These are phyloP conservation scores for Carpinus fangiana DNA, from an alignment of 306 rosid genomes.

Conservation along the genomic window DNA sequence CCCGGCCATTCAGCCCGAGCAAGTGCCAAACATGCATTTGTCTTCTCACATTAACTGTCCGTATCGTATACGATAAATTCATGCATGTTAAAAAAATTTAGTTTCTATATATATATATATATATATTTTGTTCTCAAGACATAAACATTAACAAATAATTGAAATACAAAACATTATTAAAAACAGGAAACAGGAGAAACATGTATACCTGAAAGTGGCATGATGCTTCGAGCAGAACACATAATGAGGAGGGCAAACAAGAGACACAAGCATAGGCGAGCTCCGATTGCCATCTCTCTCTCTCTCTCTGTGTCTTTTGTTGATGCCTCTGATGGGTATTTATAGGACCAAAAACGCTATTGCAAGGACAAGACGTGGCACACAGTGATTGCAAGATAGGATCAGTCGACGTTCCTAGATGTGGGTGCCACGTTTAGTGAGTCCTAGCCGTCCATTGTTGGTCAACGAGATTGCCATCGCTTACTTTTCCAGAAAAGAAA, in stretches of 20 bases:
- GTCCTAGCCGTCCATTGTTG: not conserved
- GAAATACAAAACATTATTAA: too few relatives aligned
- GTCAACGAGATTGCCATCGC: not conserved
- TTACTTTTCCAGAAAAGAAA: not conserved
- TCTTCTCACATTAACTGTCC: too few relatives aligned
- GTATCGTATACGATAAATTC: too few relatives aligned
- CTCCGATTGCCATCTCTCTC: constrained; percentile 32
- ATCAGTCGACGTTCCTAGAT: not conserved
- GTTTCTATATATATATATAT: too few relatives aligned
- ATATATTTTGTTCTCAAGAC: too few relatives aligned
- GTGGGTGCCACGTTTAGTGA: not conserved
- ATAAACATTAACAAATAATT: too few relatives aligned
- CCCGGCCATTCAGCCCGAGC: too few relatives aligned
- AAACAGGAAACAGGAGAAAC: too few relatives aligned
- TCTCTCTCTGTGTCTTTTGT: not conserved
- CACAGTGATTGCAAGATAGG: not conserved
- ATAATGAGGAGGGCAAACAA: constrained; percentile 25
- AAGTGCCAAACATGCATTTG: too few relatives aligned
- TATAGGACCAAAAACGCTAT: not conserved
- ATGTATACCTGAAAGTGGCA: constrained; percentile 26
- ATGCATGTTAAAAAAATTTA: too few relatives aligned
- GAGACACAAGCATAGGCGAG: constrained; percentile 34
- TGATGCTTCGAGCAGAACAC: constrained; percentile 25
- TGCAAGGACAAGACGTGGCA: not conserved
- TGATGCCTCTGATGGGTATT: not conserved